A percentile compares a stretch with the other conserved stretches of the same genome.
Conservation (phyloP, 371 early-diverging fungal species). For the Nematocida sp. region DNA sequence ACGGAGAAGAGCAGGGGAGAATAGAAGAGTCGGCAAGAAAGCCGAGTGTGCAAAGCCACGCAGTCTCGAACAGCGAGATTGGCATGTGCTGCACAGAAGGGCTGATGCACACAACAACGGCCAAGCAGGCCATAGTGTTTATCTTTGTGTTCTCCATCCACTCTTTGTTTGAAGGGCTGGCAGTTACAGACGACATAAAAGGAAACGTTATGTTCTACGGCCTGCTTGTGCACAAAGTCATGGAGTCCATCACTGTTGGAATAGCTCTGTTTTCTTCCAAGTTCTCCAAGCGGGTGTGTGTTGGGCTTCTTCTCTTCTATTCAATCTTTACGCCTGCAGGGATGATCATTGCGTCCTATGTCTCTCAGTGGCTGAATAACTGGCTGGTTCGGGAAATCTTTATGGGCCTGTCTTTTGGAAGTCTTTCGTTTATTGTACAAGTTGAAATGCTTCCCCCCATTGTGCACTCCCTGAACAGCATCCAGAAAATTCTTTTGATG, state of each 20-base stretch:
- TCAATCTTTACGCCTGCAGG: conserved; percentile 59
- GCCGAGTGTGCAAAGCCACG: neutral
- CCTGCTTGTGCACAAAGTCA: conserved; percentile 43
- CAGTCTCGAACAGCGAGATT: conserved; percentile 6
- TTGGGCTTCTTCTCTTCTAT: conserved; percentile 37
- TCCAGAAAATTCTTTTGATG: conserved; percentile 26
- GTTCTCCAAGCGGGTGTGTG: conserved; percentile 2
- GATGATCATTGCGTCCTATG: conserved; percentile 46
- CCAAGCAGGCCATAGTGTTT: conserved; percentile 50
- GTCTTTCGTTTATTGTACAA: conserved; percentile 63
- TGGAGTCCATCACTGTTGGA: conserved; percentile 54
- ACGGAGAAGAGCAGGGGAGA: neutral
- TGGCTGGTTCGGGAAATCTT: conserved; percentile 25
- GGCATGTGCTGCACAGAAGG: conserved; percentile 43
- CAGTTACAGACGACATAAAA: neutral
- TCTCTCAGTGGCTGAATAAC: neutral
- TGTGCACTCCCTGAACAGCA: conserved; percentile 50
- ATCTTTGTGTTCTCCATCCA: conserved; percentile 51
- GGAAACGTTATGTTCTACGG: conserved; percentile 21
- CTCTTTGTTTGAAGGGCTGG: conserved; percentile 55
- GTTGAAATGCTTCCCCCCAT: conserved; percentile 62
- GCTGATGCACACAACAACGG: conserved; percentile 39
- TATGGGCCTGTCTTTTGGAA: conserved; percentile 61
- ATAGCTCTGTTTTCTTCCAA: conserved; percentile 40
- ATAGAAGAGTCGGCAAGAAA: neutral